Evolutionary conservation across 768 basidiomycete genomes (phyloP), one percentile per base, ranked within the genome.

Genomic region (Phaffia australis): DNA sequence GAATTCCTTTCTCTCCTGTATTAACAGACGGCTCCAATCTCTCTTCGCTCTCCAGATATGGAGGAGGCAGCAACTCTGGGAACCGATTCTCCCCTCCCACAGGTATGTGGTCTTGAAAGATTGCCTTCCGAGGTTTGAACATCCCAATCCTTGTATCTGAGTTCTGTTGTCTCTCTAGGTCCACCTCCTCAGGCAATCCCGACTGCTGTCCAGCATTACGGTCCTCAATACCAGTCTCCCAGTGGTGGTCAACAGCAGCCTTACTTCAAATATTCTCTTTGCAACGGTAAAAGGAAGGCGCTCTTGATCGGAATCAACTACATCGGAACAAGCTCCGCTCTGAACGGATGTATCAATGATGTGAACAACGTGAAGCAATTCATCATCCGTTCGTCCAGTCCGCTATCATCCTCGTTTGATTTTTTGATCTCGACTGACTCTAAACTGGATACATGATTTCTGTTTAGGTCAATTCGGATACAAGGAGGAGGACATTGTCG

Each of bases 261-360:
- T 1, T 87, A 76, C 75, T 92, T 89, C 79, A 85, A 88, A 71
- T 91, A 89, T 72, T 92, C 89, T 1, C 88, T 21, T 21, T 95
- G 93, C 73, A 89, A 78, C 23, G 89, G 91, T 35, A 84, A 80
- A 76, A 86, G 85, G 76, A 97, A 91, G 76, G 94, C 91, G 0
- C 80, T 98, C 15, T 87, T 86, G 66, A 89, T 92, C 75, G 69
- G 87, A 76, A 29, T 52, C 47, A 54, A 57, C 48, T 67, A 67
- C 48, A 42, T 23, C 18, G 66, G 66, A 1, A 48, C 54, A 30
- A 9, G 9, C 11, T 32, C 60, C 18, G 60, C 35, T 16, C 47
- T 67, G 2, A 14, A 35, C 9, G 63, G 65, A 1, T 98, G 94
- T 74, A 86, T 94, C 74, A 94, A 97, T 74, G 94, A 99, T 72